Base-by-base conservation (phyloP, 2,329 filamentous ascomycete genomes). In the Aspergillus cejpii region DNA sequence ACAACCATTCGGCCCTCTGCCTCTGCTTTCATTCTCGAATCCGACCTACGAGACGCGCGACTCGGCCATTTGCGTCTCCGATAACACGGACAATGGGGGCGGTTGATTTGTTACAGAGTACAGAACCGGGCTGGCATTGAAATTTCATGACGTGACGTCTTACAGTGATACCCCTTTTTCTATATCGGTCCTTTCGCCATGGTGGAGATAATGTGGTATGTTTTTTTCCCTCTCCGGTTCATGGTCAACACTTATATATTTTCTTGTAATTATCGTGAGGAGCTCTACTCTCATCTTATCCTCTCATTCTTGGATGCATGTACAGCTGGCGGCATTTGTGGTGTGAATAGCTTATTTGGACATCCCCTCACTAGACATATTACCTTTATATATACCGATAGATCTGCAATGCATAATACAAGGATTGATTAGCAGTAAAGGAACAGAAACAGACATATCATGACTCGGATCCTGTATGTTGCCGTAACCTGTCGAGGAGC, bases 1-100 rank as follows among this genome's bases (percentile, higher is more conserved):
- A 6, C 52, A 61, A 34, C 52, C 54, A 8, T 70, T 69, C 48
- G 66, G 64, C 3, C 63, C 68, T 0, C 50, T 73, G 15, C 68
- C 69, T 6, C 59, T 59, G 10, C 45, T 70, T 5, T 58, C 63
- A 4, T 70, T 71, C 37, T 51, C 37, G n/a, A 49, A 52, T 26
- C 34, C 52, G 8, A 49, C 52, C 15, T 49, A 54, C 21, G 60
- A 62, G 12, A 60, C 55, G 28, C 54, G 58, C 12, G 56, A 59
- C 39, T 57, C 62, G 41, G 59, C 63, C 33, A 63, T 61, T 28
- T 59, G 52, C 38, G 56, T 58, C 8, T 24, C 52, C 8, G 59
- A 56, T 2, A 41, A 45, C 29, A 44, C 43, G 3, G 39, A 21
- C 27, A 36, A 41, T 41, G 19, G 37, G 28, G 48, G 47, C 34